Conservation (phyloP, 108 stramenopile species). For the Pseudonitzschia delicatissima region DNA sequence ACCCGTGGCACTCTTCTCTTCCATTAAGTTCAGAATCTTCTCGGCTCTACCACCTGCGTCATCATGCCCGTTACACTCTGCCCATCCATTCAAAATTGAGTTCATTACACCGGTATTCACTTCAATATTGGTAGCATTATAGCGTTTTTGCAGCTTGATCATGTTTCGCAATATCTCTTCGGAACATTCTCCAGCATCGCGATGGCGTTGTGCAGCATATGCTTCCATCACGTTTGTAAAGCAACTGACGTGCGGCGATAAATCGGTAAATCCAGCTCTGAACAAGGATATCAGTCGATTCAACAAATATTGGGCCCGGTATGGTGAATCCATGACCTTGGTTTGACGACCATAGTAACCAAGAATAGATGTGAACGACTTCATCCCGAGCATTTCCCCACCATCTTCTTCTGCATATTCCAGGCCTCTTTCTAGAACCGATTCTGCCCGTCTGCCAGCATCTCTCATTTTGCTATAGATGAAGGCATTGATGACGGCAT, state of each 20-base stretch:
- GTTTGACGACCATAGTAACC: conserved; percentile 49
- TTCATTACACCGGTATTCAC: conserved; percentile 58
- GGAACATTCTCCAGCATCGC: conserved; percentile 56
- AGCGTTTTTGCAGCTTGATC: conserved; percentile 34
- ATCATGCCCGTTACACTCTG: conserved; percentile 36
- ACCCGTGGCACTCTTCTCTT: conserved; percentile 36
- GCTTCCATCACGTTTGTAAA: conserved; percentile 70
- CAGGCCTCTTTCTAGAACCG: conserved; percentile 51
- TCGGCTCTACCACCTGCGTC: conserved; percentile 57
- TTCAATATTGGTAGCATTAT: conserved; percentile 30
- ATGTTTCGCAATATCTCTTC: conserved; percentile 55
- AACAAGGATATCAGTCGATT: conserved; percentile 46
- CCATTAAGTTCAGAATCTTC: conserved; percentile 46
- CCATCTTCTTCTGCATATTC: conserved; percentile 57
- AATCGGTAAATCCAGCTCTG: conserved; percentile 45
- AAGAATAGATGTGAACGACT: conserved; percentile 68
- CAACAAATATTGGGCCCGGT: conserved; percentile 43
- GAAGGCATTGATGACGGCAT: conserved; percentile 65
- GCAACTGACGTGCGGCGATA: conserved; percentile 48
- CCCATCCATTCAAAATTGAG: conserved; percentile 57
- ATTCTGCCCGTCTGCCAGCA: conserved; percentile 55
- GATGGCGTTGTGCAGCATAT: conserved; percentile 48
- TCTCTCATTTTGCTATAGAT: conserved; percentile 41
- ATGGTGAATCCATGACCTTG: conserved; percentile 40
- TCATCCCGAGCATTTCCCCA: conserved; percentile 54